phyloP scores from a whole-genome alignment of 2,329 filamentous ascomycete genomes.

The Aschersonia sp. region DNA sequence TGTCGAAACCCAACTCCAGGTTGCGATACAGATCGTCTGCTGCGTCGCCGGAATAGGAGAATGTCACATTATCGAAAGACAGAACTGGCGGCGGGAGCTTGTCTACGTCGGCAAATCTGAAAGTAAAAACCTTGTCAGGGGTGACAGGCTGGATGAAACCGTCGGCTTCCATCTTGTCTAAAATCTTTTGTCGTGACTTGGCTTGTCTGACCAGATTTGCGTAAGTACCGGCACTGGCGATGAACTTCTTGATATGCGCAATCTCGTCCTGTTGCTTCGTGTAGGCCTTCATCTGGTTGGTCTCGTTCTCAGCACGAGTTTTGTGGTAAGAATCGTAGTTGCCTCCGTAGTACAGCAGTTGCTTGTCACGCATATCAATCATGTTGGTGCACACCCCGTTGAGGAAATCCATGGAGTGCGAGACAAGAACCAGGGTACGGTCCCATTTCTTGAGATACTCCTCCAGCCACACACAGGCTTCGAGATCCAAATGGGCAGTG shows the following conservation, averaged over 20 bases:
- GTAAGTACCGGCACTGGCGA: constrained; percentile 97
- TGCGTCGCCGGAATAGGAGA: constrained; percentile 84
- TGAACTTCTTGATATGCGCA: constrained; percentile 99
- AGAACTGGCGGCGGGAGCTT: constrained; percentile 97
- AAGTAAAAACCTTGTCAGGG: constrained; percentile 80
- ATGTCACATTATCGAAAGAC: constrained; percentile 92
- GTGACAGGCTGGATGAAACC: constrained; percentile 90
- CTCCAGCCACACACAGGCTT: constrained; percentile 98
- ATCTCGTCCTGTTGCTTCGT: constrained; percentile 99
- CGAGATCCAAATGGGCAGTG: constrained; percentile 96
- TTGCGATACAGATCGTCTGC: constrained; percentile 93
- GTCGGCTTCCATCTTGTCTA: constrained; percentile 99
- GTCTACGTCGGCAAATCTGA: constrained; percentile 96
- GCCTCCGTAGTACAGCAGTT: constrained; percentile 95
- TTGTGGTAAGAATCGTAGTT: constrained; percentile 99
- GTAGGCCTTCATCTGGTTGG: constrained; percentile 98
- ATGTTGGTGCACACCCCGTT: constrained; percentile 98
- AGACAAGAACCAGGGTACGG: constrained; percentile 87
- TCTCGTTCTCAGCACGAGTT: constrained; percentile 85
- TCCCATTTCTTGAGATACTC: constrained; percentile 99
- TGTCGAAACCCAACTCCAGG: constrained; percentile 96
- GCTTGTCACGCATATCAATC: constrained; percentile 90
- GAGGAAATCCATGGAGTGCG: constrained; percentile 96
- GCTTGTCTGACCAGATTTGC: constrained; percentile 98
- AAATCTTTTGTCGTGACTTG: constrained; percentile 98